phyloP scores from a whole-genome alignment of 805 yeast species.

The Jamesozyma jinghongensis region DNA sequence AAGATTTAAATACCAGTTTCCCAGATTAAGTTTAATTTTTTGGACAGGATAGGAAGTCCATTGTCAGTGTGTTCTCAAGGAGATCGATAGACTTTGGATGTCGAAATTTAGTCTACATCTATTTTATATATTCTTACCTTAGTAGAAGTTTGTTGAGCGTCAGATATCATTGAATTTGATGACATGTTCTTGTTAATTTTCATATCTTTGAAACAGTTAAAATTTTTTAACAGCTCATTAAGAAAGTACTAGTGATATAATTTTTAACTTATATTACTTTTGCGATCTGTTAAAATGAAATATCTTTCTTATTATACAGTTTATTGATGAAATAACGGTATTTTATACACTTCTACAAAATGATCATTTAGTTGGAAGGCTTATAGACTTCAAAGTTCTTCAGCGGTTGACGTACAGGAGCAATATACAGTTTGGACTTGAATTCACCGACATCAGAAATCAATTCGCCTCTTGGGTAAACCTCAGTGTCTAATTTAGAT shows the following conservation, averaged over 20 bases:
- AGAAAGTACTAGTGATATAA: too few species aligned
- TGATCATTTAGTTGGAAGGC: background rate
- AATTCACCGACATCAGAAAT: slow-evolving; percentile 44
- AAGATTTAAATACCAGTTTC: slow-evolving; percentile 30
- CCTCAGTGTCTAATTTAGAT: slow-evolving; percentile 15
- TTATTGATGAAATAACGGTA: too few species aligned
- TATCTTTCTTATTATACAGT: too few species aligned
- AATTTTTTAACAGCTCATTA: too few species aligned
- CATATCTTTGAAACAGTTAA: too few species aligned
- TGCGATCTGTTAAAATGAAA: too few species aligned
- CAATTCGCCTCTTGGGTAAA: slow-evolving; percentile 42
- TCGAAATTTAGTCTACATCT: slow-evolving; percentile 32
- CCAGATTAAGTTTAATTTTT: slow-evolving; percentile 22
- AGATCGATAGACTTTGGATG: slow-evolving; percentile 31
- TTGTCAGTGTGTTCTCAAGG: slow-evolving; percentile 25
- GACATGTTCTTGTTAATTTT: too few species aligned
- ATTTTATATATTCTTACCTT: background rate
- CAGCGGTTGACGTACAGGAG: slow-evolving; percentile 55
- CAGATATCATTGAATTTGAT: too few species aligned
- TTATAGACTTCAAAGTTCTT: slow-evolving; percentile 22
- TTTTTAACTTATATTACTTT: too few species aligned
- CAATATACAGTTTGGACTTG: slow-evolving; percentile 44
- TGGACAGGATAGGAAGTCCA: slow-evolving; percentile 34
- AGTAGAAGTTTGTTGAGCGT: too few species aligned
- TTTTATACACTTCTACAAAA: too few species aligned